A percentile compares a stretch with the other conserved stretches of the same genome.
These are phyloP conservation scores for Termitomyces eurrhizus DNA, from an alignment of 768 basidiomycete species.

Conservation along the genomic window DNA sequence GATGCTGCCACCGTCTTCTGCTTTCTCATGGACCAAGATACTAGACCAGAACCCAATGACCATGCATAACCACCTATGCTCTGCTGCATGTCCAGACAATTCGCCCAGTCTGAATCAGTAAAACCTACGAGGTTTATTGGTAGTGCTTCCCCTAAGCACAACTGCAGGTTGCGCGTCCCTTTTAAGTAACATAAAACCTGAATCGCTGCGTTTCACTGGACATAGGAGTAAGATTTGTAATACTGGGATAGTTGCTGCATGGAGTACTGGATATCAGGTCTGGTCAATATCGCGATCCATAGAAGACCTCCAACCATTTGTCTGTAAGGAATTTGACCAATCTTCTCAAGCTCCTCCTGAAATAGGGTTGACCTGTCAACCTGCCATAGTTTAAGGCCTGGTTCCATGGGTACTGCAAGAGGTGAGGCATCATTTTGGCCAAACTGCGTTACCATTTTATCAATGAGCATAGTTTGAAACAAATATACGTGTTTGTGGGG, in stretches of 20 bases:
- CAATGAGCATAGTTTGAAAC: not conserved
- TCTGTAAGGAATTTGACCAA: not conserved
- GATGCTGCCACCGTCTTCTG: not conserved
- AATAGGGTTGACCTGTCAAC: not conserved
- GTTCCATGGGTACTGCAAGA: not conserved
- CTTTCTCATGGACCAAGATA: not conserved
- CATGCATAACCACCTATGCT: not conserved
- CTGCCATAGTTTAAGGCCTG: not conserved
- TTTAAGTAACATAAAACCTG: not conserved
- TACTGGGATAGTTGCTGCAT: not conserved
- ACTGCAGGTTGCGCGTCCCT: not conserved
- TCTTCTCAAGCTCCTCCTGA: not conserved
- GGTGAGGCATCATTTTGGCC: not conserved
- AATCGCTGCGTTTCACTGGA: not conserved
- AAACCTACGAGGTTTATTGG: not conserved
- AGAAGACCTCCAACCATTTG: not conserved
- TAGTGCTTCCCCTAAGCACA: not conserved
- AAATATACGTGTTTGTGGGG: not conserved
- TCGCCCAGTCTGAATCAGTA: not conserved
- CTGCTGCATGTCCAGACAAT: not conserved
- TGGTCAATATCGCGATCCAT: not conserved
- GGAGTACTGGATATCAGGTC: not conserved
- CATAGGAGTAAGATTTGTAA: not conserved
- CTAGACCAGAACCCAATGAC: not conserved
- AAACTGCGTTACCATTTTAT: not conserved